phyloP scores from a whole-genome alignment of 306 rosid species.

The Lathyrus oleraceus region DNA sequence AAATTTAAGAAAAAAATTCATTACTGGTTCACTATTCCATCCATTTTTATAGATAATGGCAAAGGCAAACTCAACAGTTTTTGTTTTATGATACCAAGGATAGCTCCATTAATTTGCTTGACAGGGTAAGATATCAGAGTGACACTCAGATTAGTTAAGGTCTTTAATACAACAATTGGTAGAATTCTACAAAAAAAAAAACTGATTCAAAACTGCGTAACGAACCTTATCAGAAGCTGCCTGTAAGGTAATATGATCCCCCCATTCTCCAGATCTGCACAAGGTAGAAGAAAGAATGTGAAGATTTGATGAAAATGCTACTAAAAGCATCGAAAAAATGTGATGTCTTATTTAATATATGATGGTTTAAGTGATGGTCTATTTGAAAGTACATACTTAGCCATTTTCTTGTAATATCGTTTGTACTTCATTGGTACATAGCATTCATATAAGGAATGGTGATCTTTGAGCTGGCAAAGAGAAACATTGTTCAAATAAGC shows the following conservation, averaged over 20 bases:
- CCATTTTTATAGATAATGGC: too few species aligned
- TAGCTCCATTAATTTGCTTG: too few species aligned
- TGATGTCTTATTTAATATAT: constrained; percentile 25
- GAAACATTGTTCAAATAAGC: constrained; percentile 45
- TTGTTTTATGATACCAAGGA: too few species aligned
- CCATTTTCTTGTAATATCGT: constrained; percentile 80
- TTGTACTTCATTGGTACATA: constrained; percentile 96
- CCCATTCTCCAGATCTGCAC: constrained; percentile 93
- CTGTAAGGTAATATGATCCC: constrained; percentile 95
- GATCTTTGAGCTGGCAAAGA: constrained; percentile 69
- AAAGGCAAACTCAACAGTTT: too few species aligned
- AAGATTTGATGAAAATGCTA: constrained; percentile 29
- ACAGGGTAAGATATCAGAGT: too few species aligned
- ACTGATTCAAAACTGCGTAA: not conserved
- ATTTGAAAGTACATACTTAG: constrained; percentile 57
- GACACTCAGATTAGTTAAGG: too few species aligned
- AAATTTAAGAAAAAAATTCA: too few species aligned
- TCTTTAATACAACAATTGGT: not conserved
- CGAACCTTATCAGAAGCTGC: constrained; percentile 92
- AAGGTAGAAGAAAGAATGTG: constrained; percentile 35
- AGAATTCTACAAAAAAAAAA: constrained; percentile 18
- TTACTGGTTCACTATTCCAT: too few species aligned
- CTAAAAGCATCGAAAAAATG: constrained; percentile 19
- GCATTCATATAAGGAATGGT: constrained; percentile 69
- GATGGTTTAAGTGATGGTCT: constrained; percentile 30